phyloP scores from a whole-genome alignment of 2,329 filamentous ascomycete genomes.

The Penicillium fuscoglaucum region DNA sequence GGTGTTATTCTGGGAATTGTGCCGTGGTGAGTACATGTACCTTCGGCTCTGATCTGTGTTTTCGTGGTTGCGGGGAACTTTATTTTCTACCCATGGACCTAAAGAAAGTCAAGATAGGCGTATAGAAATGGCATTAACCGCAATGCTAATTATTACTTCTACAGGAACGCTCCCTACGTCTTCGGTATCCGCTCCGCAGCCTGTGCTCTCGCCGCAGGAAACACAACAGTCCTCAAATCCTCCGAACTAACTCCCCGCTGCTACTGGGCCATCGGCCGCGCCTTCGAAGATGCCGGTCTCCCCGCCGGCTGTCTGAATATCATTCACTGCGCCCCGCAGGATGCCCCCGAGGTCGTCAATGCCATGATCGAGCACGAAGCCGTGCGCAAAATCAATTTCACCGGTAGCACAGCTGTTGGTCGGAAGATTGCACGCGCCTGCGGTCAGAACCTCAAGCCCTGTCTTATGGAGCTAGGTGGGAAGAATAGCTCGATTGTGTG shows the following conservation, averaged over 20 bases:
- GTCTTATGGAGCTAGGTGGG: conserved; percentile 77
- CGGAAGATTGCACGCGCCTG: conserved; percentile 66
- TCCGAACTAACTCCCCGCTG: conserved; percentile 65
- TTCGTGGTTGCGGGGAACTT: background rate
- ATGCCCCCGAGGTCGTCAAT: conserved; percentile 67
- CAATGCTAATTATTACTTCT: background rate
- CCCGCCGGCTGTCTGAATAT: conserved; percentile 74
- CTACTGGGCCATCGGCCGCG: conserved; percentile 60
- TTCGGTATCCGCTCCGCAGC: conserved; percentile 53
- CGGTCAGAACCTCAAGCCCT: conserved; percentile 72
- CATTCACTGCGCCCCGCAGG: conserved; percentile 59
- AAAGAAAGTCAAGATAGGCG: too few species aligned
- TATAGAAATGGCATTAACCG: background rate
- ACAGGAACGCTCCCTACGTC: conserved; percentile 55
- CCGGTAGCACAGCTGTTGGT: conserved; percentile 68
- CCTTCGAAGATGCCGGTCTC: conserved; percentile 70
- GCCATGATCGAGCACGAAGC: conserved; percentile 64
- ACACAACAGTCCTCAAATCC: conserved; percentile 71
- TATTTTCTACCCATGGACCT: background rate
- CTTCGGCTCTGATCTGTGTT: background rate
- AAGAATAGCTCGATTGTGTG: conserved; percentile 78
- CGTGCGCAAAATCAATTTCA: conserved; percentile 74
- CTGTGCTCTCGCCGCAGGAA: conserved; percentile 68
- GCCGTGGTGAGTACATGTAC: conserved; percentile 62
- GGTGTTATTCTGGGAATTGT: conserved; percentile 76